These are phyloP conservation scores for Neoconidiobolus thromboides DNA, from an alignment of 371 early-diverging fungal species.

Conservation along the genomic window DNA sequence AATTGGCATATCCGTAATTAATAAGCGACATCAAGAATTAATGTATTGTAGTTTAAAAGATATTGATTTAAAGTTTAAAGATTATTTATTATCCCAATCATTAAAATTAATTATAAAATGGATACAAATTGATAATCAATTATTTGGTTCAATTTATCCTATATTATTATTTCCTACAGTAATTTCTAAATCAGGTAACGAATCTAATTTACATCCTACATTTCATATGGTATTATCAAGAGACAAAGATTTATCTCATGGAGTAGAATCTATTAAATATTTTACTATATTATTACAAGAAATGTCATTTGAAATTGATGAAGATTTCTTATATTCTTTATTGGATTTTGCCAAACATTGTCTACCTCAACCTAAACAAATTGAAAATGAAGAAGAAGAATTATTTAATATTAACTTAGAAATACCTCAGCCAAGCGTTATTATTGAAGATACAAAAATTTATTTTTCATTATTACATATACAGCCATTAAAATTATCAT, in stretches of 20 bases:
- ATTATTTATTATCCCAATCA: slow-evolving; percentile 54
- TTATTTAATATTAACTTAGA: slow-evolving; percentile 30
- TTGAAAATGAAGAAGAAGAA: slow-evolving; percentile 10
- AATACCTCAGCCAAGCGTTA: slow-evolving; percentile 47
- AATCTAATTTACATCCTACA: slow-evolving; percentile 32
- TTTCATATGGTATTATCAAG: slow-evolving; percentile 41
- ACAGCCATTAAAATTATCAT: slow-evolving; percentile 83
- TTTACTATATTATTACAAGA: slow-evolving; percentile 79
- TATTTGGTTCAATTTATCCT: slow-evolving; percentile 60
- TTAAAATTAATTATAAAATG: slow-evolving; percentile 58
- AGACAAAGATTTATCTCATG: slow-evolving; percentile 67
- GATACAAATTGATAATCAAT: slow-evolving; percentile 89
- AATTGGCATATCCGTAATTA: slow-evolving; percentile 78
- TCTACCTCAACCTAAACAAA: slow-evolving; percentile 27
- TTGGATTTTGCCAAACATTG: slow-evolving; percentile 68
- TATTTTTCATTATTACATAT: slow-evolving; percentile 90
- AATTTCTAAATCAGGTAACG: slow-evolving; percentile 37
- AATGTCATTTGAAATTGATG: slow-evolving; percentile 78
- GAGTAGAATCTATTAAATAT: slow-evolving; percentile 80
- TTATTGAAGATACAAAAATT: slow-evolving; percentile 43
- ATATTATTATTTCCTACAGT: slow-evolving; percentile 83
- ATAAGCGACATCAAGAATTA: slow-evolving; percentile 45
- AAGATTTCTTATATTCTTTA: slow-evolving; percentile 67
- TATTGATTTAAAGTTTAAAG: slow-evolving; percentile 46
- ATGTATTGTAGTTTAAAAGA: slow-evolving; percentile 59